These are phyloP conservation scores for Saccharomycopsis malanga DNA, from an alignment of 805 yeast species.

Conservation along the genomic window DNA sequence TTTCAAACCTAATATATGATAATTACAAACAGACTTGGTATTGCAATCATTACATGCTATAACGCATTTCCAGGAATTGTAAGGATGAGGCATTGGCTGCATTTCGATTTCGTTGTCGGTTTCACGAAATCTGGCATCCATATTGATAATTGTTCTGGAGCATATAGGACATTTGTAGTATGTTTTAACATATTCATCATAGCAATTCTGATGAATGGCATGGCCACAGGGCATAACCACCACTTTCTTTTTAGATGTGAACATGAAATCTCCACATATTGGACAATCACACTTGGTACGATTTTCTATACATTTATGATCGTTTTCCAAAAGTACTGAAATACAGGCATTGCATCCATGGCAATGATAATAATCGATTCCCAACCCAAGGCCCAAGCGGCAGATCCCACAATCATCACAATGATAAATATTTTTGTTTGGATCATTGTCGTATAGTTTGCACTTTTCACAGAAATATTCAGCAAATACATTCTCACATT, in stretches of 20 bases:
- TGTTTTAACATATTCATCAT: slow-evolving; percentile 71
- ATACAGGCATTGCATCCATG: slow-evolving; percentile 84
- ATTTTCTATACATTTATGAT: slow-evolving; percentile 78
- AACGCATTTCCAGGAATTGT: slow-evolving; percentile 66
- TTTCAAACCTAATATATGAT: slow-evolving; percentile 80
- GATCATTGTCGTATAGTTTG: slow-evolving; percentile 77
- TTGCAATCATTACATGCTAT: slow-evolving; percentile 83
- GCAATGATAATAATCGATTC: slow-evolving; percentile 88
- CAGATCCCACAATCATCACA: slow-evolving; percentile 93
- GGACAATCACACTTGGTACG: slow-evolving; percentile 91
- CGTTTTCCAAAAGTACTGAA: slow-evolving; percentile 65
- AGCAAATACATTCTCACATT: slow-evolving; percentile 64
- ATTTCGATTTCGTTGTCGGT: slow-evolving; percentile 74
- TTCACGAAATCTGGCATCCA: slow-evolving; percentile 83
- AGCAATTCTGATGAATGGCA: slow-evolving; percentile 83
- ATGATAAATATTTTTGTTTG: slow-evolving; percentile 75
- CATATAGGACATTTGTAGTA: slow-evolving; percentile 90
- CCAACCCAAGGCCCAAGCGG: slow-evolving; percentile 80
- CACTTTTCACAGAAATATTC: slow-evolving; percentile 73
- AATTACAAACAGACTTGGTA: slow-evolving; percentile 66
- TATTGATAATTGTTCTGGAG: slow-evolving; percentile 73
- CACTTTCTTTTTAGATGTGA: slow-evolving; percentile 72
- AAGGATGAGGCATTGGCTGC: slow-evolving; percentile 76
- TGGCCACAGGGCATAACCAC: slow-evolving; percentile 94
- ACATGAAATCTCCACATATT: slow-evolving; percentile 85